phyloP scores from a whole-genome alignment of 2,329 filamentous ascomycete species.

The Calcarisporium arbuscula region DNA sequence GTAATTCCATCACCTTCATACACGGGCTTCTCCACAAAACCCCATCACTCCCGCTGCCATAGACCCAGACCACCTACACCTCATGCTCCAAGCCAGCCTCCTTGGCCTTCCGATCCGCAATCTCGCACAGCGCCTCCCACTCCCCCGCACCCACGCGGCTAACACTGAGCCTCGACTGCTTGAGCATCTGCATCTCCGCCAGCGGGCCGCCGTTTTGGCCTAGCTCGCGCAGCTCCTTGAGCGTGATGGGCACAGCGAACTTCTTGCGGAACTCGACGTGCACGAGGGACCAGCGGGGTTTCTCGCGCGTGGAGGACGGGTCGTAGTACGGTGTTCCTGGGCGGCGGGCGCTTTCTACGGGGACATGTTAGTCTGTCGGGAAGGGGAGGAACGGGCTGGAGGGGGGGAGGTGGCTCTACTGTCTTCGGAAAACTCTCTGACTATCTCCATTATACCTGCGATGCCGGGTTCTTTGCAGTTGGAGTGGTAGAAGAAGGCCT shows the following conservation, averaged over 20 bases:
- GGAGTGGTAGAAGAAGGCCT: slow-evolving; percentile 96
- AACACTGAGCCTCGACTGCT: slow-evolving; percentile 76
- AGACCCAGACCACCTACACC: too few species aligned
- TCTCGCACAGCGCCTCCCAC: slow-evolving; percentile 55
- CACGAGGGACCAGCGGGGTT: slow-evolving; percentile 72
- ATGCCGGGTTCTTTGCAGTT: slow-evolving; percentile 88
- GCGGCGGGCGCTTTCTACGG: slow-evolving; percentile 23
- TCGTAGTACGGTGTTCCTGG: slow-evolving; percentile 69
- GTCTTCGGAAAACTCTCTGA: slow-evolving; percentile 75
- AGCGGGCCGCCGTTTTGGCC: slow-evolving; percentile 51
- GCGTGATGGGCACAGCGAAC: slow-evolving; percentile 62
- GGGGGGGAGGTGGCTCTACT: slow-evolving; percentile 37
- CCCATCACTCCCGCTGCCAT: too few species aligned
- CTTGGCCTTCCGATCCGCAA: slow-evolving; percentile 40
- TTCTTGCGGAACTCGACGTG: slow-evolving; percentile 84
- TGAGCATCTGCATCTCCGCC: slow-evolving; percentile 75
- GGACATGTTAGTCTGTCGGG: slow-evolving; percentile 1
- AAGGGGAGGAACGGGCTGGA: not conserved
- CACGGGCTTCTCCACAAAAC: too few species aligned
- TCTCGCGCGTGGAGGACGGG: slow-evolving; percentile 53
- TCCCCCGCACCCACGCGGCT: slow-evolving; percentile 58
- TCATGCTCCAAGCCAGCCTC: slow-evolving; percentile 32
- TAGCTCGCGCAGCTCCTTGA: slow-evolving; percentile 65
- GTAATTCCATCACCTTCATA: too few species aligned
- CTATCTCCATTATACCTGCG: slow-evolving; percentile 83